phyloP scores from a whole-genome alignment of 306 rosid genomes.

The Clitoria ternatea region DNA sequence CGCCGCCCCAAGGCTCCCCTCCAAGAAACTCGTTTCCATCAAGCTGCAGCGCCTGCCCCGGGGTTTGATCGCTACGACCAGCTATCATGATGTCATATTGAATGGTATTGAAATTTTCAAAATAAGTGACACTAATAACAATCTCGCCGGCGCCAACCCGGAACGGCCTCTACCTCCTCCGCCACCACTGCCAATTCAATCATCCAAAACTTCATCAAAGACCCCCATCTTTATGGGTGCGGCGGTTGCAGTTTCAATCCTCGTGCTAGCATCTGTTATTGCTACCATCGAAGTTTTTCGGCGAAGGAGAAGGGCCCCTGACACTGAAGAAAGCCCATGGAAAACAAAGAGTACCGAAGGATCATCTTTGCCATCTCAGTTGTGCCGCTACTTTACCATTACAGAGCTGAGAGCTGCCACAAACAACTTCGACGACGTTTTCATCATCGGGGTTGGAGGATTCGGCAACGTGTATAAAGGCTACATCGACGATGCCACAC shows the following conservation, averaged over 20 bases:
- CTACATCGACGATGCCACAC: background rate
- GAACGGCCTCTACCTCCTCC: background rate
- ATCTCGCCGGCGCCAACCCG: slow-evolving; percentile 25
- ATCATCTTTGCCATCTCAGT: background rate
- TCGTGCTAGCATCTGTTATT: background rate
- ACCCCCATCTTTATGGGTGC: background rate
- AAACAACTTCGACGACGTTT: too few relatives aligned
- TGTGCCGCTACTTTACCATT: too few relatives aligned
- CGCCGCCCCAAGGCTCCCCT: background rate
- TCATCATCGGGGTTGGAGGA: too few relatives aligned
- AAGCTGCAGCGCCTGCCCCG: background rate
- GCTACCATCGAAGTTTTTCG: background rate
- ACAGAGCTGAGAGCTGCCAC: too few relatives aligned
- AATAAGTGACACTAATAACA: background rate
- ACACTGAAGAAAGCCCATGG: background rate
- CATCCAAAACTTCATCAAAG: background rate
- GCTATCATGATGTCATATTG: background rate
- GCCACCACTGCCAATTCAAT: background rate
- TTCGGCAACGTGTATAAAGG: too few relatives aligned
- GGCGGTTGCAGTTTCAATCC: background rate
- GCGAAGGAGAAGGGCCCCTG: background rate
- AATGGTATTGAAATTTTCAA: slow-evolving; percentile 38
- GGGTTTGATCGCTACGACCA: accelerated
- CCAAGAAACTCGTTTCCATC: background rate
- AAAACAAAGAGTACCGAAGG: background rate